Base-by-base conservation (phyloP, 495 filamentous ascomycete species). In the Hyaloscypha hepaticicola region DNA sequence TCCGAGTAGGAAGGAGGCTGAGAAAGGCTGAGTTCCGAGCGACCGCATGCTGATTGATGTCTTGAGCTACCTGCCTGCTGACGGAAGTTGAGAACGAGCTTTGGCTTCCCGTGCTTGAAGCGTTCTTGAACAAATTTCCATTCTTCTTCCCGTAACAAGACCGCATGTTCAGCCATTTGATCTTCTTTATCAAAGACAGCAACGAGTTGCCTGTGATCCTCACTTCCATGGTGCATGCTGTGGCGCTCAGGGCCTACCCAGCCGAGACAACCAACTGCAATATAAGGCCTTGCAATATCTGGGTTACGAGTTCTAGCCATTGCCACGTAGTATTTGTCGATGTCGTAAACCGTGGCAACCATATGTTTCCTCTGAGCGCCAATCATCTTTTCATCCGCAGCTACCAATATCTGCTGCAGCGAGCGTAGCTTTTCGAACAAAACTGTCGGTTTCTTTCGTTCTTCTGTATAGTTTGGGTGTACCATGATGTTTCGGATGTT, bases 311-410 rank as follows among this genome's bases (percentile, higher is more conserved):
- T 61, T 29, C 53, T 56, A 7, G 50, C 50, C 22, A 38, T 21
- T 5, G 19, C 24, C 19, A 24, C 16, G 49, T 64, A 70, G 55
- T 70, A 66, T 29, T 45, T 66, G 38, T 60, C 60, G 21, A 66
- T 51, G 31, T 70, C 67, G 22, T 70, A 51, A 16, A 70, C 31
- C 25, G 64, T 70, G 1, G 29, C 61, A 3, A 70, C 51, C 55
- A 70, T 60, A 21, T 66, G 53, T 51, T 61, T 57, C 1, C 60
- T 64, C n/a, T 69, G 63, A 22, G 55, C 25, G 3, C 67, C 67
- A 27, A 70, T 70, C 16, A 64, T 66, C 34, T 66, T 70, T 34
- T 70, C 67, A 50, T 70, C 67, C 12, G 64, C 67, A 25, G 57
- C 67, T 7, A 70, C 61, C n/a, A 70, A 38, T 2, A 70, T 21